Evolutionary conservation across 352 stramenopile species (phyloP).

Genomic region (Pythium myriotylum): DNA sequence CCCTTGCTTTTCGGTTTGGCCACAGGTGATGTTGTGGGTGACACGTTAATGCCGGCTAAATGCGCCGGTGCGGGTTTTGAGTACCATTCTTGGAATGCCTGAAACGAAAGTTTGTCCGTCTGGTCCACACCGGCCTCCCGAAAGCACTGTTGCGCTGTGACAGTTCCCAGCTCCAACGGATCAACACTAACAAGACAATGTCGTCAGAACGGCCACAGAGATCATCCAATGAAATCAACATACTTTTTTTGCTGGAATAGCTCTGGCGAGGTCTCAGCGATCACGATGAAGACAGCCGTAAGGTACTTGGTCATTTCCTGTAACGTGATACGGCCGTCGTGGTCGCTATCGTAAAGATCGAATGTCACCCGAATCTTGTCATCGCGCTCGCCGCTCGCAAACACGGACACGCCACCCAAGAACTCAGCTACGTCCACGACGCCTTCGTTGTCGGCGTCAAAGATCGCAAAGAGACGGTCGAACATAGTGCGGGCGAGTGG

Average conservation of each 20-base stretch:
- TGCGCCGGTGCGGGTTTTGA: slow-evolving; percentile 61
- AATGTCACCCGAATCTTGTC: slow-evolving; percentile 87
- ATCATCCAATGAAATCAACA: not conserved
- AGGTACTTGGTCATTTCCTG: slow-evolving; percentile 90
- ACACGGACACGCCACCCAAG: slow-evolving; percentile 79
- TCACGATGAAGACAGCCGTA: slow-evolving; percentile 82
- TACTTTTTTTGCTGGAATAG: slow-evolving; percentile 77
- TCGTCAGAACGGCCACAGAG: not conserved
- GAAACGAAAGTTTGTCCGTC: slow-evolving; percentile 74
- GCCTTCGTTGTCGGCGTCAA: slow-evolving; percentile 59
- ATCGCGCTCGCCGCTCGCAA: slow-evolving; percentile 76
- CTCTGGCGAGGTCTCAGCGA: slow-evolving; percentile 64
- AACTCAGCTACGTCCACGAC: slow-evolving; percentile 85
- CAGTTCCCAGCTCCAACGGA: slow-evolving; percentile 58
- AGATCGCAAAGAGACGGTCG: slow-evolving; percentile 76
- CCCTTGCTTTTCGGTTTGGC: not conserved
- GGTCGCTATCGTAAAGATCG: slow-evolving; percentile 85
- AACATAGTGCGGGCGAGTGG: slow-evolving; percentile 74
- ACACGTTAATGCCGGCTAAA: slow-evolving; percentile 5
- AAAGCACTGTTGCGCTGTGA: slow-evolving; percentile 82
- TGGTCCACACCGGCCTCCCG: slow-evolving; percentile 59
- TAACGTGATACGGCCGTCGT: slow-evolving; percentile 81
- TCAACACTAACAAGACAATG: slow-evolving; percentile 43
- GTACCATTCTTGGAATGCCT: slow-evolving; percentile 80
- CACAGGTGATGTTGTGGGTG: not conserved